phyloP scores from a whole-genome alignment of 2,329 filamentous ascomycete genomes.

The Immersiporthe knoxdaviesiana region DNA sequence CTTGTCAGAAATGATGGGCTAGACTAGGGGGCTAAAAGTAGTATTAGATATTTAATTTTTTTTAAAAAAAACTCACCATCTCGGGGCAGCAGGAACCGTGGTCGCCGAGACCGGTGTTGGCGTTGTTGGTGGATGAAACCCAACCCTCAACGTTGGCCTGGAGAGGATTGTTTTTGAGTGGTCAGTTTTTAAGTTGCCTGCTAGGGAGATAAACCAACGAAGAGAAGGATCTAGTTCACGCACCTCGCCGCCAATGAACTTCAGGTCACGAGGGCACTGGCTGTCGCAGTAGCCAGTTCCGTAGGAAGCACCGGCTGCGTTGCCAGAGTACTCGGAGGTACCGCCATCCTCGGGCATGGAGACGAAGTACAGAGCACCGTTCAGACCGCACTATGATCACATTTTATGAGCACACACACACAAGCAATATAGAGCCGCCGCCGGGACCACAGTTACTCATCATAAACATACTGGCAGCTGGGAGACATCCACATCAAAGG shows the following conservation, averaged over 20 bases:
- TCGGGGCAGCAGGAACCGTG: slow-evolving; percentile 64
- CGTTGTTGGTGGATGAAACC: slow-evolving; percentile 54
- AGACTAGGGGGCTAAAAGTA: slow-evolving; percentile 33
- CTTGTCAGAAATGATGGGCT: not conserved
- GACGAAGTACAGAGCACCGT: slow-evolving; percentile 71
- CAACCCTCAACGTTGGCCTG: slow-evolving; percentile 58
- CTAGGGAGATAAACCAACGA: too few relatives aligned
- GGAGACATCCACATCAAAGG: slow-evolving; percentile 73
- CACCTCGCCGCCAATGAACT: slow-evolving; percentile 57
- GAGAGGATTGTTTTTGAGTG: not conserved
- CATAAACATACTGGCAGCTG: slow-evolving; percentile 50
- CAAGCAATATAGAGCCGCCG: too few relatives aligned
- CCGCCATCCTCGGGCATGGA: slow-evolving; percentile 64
- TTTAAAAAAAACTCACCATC: slow-evolving; percentile 50
- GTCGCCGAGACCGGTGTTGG: slow-evolving; percentile 56
- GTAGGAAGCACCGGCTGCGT: slow-evolving; percentile 60
- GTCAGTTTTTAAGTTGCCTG: not conserved
- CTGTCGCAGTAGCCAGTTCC: slow-evolving; percentile 62
- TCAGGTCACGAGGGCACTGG: slow-evolving; percentile 57
- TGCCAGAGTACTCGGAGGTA: slow-evolving; percentile 51
- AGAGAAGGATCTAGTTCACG: too few relatives aligned
- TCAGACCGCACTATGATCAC: slow-evolving; percentile 62
- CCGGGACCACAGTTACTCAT: too few relatives aligned
- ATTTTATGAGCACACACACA: too few relatives aligned
- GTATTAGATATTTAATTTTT: too few relatives aligned